A percentile compares a stretch with the other conserved stretches of the same genome.
phyloP scores from a whole-genome alignment of 108 stramenopile species.

The Cyclotella cryptica region DNA sequence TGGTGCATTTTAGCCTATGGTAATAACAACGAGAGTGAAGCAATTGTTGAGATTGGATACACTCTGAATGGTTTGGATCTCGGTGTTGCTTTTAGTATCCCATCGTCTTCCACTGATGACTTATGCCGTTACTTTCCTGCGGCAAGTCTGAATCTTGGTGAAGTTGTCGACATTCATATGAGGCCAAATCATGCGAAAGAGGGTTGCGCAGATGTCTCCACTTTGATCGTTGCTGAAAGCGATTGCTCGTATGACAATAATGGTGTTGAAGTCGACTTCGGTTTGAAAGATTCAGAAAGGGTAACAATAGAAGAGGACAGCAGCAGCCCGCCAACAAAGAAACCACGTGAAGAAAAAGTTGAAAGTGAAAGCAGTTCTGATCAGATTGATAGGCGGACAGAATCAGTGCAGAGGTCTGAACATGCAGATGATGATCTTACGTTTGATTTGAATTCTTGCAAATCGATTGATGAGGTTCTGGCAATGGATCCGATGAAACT shows the following conservation, averaged over 20 bases:
- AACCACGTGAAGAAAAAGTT: constrained; percentile 24
- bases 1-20: constrained; percentile 35
- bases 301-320: constrained; percentile 3
- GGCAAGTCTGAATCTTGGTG: constrained; percentile 74
- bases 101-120: constrained; percentile 1
- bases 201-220: constrained; percentile 53
- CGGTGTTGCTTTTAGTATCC: constrained; percentile 62
- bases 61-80: constrained; percentile 74
- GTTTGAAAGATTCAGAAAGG: background rate
- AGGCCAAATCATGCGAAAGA: constrained; percentile 35
- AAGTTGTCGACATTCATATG: constrained; percentile 71
- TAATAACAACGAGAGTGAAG: background rate
- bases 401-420: background rate
- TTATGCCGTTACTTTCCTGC: constrained; percentile 65
- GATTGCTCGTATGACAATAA: constrained; percentile 16
- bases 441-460: constrained; percentile 63
- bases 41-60: constrained; percentile 63
- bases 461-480: constrained; percentile 63
- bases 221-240: constrained; percentile 31
- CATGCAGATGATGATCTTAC: constrained; percentile 13
- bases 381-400: background rate
- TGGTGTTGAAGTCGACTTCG: background rate
- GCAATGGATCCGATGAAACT: constrained; percentile 87
- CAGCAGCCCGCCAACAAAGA: constrained; percentile 28
- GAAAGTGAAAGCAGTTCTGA: background rate